Base-by-base conservation (phyloP, 2,329 filamentous ascomycete species). In the Penicillium brasilianum region DNA sequence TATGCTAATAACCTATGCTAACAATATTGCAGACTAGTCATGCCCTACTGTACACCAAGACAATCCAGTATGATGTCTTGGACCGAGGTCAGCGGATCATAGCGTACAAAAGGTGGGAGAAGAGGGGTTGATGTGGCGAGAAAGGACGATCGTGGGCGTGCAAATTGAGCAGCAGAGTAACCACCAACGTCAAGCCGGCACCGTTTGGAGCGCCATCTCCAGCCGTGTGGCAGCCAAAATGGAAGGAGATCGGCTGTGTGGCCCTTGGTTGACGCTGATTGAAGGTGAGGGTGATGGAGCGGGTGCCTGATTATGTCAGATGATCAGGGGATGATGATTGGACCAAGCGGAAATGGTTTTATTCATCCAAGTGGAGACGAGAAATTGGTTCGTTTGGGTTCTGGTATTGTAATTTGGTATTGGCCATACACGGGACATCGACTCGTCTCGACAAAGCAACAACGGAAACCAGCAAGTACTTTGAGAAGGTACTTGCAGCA, bases 281-380 rank as follows among this genome's bases (percentile, higher is more conserved):
- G 46, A 50, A 32, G 46, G 25, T 34, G 46, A 50, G 34, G n/a
- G 28, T 18, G 30, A 50, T 50, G 46, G 46, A 50, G 46, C 16
- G 18, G 62, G 65, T 68, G 52, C 63, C 66, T 68, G 66, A 68
- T 66, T 63, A 68, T 30, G 44, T 51, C 55, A 67, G 57, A 10
- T 4, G 9, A 5, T n/a, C 8, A 1, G 1, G 14, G 3, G 25
- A 13, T 1, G 30, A 18, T 65, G 25, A 65, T 60, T 66, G 66
- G 61, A 7, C 1, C 1, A 4, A 28, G 25, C 3, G 7, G 8
- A 48, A 16, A 48, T 25, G 44, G 44, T 30, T 48, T 22, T 6
- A 20, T 43, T 28, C 14, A 30, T 16, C 28, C 14, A 16, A 48
- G 44, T 48, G 44, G 44, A 30, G 44, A n/a, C 44, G 20, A 28